Base-by-base conservation (phyloP, 2,329 filamentous ascomycete genomes). In the Fusarium brachygibbosum region DNA sequence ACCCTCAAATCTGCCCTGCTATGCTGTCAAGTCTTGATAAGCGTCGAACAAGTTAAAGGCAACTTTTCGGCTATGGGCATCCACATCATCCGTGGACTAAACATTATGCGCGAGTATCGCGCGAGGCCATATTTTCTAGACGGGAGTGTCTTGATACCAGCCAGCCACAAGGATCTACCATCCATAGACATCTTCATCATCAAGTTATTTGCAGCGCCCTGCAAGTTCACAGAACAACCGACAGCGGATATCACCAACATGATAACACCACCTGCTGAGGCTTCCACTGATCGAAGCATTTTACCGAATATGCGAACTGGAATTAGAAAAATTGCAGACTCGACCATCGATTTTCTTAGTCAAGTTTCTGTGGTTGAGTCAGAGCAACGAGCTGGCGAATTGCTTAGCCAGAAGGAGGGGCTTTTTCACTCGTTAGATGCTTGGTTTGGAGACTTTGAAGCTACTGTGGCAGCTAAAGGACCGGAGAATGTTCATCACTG, bases 11-110 rank as follows among this genome's bases (percentile, higher is more conserved):
- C 80, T 25, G 78, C 81, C 54, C 72, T 84, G 34, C 75, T 83
- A 59, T 84, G 82, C 74, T 84, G 82, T 69, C 81, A 83, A 65
- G 70, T 83, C 40, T 79, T 84, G 65, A 83, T 84, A 68, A 83
- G 82, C 68, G 83, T 84, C 58, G 82, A 84, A 68, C 81, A 84
- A 74, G 77, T 80, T 53, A 75, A 75, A 31, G 71, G 74, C 7
- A 81, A 83, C 55, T 82, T 79, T 37, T 60, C 74, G 62, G 77
- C 80, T 37, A 82, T 83, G 80, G 78, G 75, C 40, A 79, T 80
- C 44, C 82, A 84, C 56, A 78, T 83, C 23, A 75, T 82, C 68
- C 79, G 66, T 55, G 82, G 82, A 57, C 76, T 84, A 44, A 74
- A 71, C n/a, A 83, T 84, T 68, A 80, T 83, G 78, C 78, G 75